Evolutionary conservation across 2,329 filamentous ascomycete species (phyloP), one percentile per base, ranked within the genome.

Genomic region (Colletotrichum graminicola): DNA sequence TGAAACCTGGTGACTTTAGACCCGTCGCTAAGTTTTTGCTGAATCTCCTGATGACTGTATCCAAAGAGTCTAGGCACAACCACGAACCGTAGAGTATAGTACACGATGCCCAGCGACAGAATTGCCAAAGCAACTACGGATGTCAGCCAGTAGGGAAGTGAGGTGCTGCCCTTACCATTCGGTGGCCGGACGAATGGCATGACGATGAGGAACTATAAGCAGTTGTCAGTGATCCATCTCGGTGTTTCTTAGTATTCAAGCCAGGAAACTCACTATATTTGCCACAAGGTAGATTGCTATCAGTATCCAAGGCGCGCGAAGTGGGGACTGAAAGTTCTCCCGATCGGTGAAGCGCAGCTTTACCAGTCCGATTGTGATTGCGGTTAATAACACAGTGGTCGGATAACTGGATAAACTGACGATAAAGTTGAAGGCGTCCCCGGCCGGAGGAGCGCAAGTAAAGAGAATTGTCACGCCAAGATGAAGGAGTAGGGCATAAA

Each of bases 371-470:
- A 72, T 29, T 0, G 74, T 76, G 11, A 76, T 72, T 1, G 74
- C 74, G 0, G 69, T 55, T 32, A 74, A 51, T 16, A 76, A 36
- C 8, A 75, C 70, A 0, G 75, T 75, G 0, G 73, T 73, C 1
- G 75, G 74, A 21, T 76, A 76, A 14, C 69, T 72, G 2, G 74
- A 75, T 11, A 76, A 29, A 34, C 73, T 75, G 10, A 76, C 74
- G 3, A 75, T 63, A 12, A 76, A 76, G 49, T 70, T 76, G 62
- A 76, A 76, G 21, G 74, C 74, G 18, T 76, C 75, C 3, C 75
- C 75, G 0, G 75, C 75, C 0, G 74, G 75, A 1, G 75, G 74
- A 2, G 74, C 75, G 21, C 75, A 76, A 11, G 76, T 74, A 52
- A 76, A 76, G 5, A 76, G 57, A 18, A 76, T 73, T 0, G 74